Conservation (phyloP, 495 filamentous ascomycete species). For the Endocarpon pusillum region DNA sequence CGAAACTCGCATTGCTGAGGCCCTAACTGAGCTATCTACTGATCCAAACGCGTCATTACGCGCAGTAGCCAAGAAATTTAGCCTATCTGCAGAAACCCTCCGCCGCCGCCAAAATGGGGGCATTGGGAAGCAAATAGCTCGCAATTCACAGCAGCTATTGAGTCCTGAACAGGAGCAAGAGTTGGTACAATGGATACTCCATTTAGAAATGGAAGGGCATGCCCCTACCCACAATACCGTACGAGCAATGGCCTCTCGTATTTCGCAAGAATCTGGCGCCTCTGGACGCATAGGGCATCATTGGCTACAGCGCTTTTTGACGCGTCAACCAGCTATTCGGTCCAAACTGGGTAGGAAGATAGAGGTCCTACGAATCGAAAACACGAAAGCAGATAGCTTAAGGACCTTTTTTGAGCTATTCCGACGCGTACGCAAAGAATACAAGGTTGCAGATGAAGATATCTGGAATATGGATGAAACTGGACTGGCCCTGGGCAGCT, state of each 20-base stretch:
- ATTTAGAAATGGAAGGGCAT: background rate
- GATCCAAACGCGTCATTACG: too few relatives aligned
- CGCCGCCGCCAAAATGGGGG: too few relatives aligned
- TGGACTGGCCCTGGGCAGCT: background rate
- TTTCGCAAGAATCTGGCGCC: background rate
- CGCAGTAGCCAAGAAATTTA: too few relatives aligned
- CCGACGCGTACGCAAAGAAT: background rate
- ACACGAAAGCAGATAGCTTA: background rate
- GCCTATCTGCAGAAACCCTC: too few relatives aligned
- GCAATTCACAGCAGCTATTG: too few relatives aligned
- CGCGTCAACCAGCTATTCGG: background rate
- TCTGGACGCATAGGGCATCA: background rate
- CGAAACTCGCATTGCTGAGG: too few relatives aligned
- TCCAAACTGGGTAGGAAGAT: background rate
- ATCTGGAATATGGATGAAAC: slow-evolving; percentile 2
- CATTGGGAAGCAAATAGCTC: too few relatives aligned
- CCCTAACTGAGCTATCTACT: too few relatives aligned
- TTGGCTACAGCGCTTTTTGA: background rate
- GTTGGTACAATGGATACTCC: slow-evolving; percentile 1
- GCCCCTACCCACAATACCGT: background rate
- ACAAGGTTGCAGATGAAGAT: slow-evolving; percentile 1
- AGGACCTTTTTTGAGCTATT: background rate
- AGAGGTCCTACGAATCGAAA: background rate
- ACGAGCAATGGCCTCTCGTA: background rate
- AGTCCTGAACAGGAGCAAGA: too few relatives aligned